phyloP scores from a whole-genome alignment of 805 yeast genomes.

The Millerozyma miso region DNA sequence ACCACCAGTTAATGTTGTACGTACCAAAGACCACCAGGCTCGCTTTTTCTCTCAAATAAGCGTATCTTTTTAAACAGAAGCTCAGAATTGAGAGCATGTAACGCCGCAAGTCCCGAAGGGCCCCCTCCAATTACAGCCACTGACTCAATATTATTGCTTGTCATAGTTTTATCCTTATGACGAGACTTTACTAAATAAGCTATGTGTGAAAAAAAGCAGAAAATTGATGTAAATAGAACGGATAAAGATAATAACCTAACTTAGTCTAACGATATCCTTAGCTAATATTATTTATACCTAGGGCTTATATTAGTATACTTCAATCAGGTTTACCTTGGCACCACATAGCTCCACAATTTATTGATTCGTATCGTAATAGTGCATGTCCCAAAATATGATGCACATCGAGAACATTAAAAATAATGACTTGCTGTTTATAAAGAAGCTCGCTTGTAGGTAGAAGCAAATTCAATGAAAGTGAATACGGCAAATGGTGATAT shows the following conservation, averaged over 20 bases:
- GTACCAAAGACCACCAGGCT: constrained; percentile 43
- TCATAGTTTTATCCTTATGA: too few species aligned
- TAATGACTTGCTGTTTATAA: too few species aligned
- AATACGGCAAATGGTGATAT: neutral
- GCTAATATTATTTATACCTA: too few species aligned
- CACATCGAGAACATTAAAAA: neutral
- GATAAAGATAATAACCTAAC: too few species aligned
- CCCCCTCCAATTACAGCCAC: constrained; percentile 51
- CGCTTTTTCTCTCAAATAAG: constrained; percentile 37
- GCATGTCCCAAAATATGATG: neutral
- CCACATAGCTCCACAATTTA: neutral
- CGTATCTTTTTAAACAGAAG: constrained; percentile 26
- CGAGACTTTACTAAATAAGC: too few species aligned
- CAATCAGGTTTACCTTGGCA: too few species aligned
- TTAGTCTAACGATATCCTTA: too few species aligned
- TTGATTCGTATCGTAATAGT: neutral
- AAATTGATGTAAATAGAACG: too few species aligned
- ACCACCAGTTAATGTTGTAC: neutral
- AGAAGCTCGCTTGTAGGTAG: too few species aligned
- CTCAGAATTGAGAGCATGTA: constrained; percentile 36
- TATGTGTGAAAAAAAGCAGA: too few species aligned
- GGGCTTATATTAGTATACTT: too few species aligned
- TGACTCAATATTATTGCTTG: constrained; percentile 11
- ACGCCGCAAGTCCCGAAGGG: constrained; percentile 43
- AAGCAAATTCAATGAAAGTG: neutral